Percentiles rank a stretch among this genome's conserved stretches.
Evolutionary conservation across 1,284 basidiomycete genomes (phyloP).

Genomic region (Microbotryomycetes sp.): DNA sequence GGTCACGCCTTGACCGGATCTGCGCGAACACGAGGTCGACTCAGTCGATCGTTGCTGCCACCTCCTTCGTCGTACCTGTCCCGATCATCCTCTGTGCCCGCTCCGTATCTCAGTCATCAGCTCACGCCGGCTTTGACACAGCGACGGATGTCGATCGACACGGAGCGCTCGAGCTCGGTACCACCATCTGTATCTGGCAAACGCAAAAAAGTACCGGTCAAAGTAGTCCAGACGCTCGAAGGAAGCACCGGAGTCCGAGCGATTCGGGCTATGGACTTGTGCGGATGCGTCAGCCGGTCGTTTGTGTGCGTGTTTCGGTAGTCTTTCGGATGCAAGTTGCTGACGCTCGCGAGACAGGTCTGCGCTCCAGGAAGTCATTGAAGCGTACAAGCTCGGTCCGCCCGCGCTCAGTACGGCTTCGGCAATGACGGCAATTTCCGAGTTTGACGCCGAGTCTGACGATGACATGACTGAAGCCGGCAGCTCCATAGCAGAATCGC

Average conservation of each 20-base stretch:
- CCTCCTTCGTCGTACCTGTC: conserved; percentile 1
- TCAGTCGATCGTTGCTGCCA: conserved; percentile 6
- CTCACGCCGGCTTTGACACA: not conserved
- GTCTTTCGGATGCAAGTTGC: conserved; percentile 41
- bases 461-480: conserved; percentile 26
- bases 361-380: conserved; percentile 46
- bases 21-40: conserved; percentile 12
- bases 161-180: conserved; percentile 5
- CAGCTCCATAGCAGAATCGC: conserved; percentile 46
- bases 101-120: conserved; percentile 3
- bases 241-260: conserved; percentile 45
- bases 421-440: conserved; percentile 24
- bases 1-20: not conserved
- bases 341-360: conserved; percentile 46
- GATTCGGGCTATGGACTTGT: conserved; percentile 83
- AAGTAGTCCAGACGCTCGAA: conserved; percentile 19
- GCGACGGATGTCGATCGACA: conserved; percentile 5
- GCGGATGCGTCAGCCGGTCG: conserved; percentile 83
- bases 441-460: conserved; percentile 35
- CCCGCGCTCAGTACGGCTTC: conserved; percentile 3
- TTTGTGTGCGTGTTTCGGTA: conserved; percentile 78
- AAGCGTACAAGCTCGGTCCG: conserved; percentile 23
- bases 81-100: conserved; percentile 25
- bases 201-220: conserved; percentile 6
- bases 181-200: not conserved